Conservation (phyloP, 2,329 filamentous ascomycete genomes). For the Tolypocladium guangdongense region DNA sequence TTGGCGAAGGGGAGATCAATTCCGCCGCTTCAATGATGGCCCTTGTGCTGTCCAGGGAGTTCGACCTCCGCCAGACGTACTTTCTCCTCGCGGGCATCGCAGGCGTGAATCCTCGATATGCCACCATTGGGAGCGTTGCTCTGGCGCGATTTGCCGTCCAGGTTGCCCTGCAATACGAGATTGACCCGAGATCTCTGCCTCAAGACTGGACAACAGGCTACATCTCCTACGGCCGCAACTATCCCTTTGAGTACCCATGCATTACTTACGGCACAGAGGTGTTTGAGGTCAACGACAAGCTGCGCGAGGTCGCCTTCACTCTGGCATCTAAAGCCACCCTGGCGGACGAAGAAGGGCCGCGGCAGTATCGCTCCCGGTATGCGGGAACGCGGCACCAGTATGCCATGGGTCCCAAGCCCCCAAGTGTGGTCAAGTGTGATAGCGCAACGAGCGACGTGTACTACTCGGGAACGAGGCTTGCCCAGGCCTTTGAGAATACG, state of each 20-base stretch:
- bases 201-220: slow-evolving; percentile 57
- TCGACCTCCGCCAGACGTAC: slow-evolving; percentile 58
- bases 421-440: slow-evolving; percentile 53
- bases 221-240: slow-evolving; percentile 48
- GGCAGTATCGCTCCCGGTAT: slow-evolving; percentile 45
- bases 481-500: slow-evolving; percentile 54
- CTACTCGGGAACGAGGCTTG: slow-evolving; percentile 50
- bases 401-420: slow-evolving; percentile 30
- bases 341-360: slow-evolving; percentile 35
- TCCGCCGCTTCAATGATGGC: slow-evolving; percentile 56
- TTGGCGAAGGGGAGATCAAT: slow-evolving; percentile 65
- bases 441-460: slow-evolving; percentile 62
- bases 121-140: slow-evolving; percentile 55
- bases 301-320: slow-evolving; percentile 40
- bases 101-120: slow-evolving; percentile 59
- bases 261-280: slow-evolving; percentile 59
- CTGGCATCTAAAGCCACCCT: slow-evolving; percentile 42
- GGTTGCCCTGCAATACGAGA: slow-evolving; percentile 65
- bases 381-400: slow-evolving; percentile 27
- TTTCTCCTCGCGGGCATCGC: slow-evolving; percentile 64
- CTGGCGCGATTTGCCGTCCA: slow-evolving; percentile 62
- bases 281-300: slow-evolving; percentile 50
- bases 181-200: slow-evolving; percentile 59
- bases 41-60: slow-evolving; percentile 47
- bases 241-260: slow-evolving; percentile 45